phyloP scores from a whole-genome alignment of 805 yeast species.

The Pichia rugopelliculosa region DNA sequence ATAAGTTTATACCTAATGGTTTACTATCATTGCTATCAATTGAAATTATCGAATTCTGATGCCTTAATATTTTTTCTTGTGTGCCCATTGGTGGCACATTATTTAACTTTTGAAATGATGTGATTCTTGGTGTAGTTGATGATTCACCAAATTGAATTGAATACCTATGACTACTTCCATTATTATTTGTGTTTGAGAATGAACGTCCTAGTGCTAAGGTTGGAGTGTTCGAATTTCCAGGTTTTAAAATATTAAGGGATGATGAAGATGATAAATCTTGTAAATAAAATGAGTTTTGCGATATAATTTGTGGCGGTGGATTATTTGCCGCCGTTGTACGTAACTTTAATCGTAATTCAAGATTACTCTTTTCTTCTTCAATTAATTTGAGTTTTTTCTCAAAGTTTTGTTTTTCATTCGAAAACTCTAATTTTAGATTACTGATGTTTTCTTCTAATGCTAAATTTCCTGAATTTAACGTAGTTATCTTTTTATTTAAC shows the following conservation, averaged over 20 bases:
- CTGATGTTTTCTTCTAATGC: conserved; percentile 15
- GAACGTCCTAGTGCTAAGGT: conserved; percentile 14
- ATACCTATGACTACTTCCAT: conserved; percentile 15
- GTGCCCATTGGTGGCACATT: conserved; percentile 11
- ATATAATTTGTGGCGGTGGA: conserved; percentile 1
- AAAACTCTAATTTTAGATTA: conserved; percentile 23
- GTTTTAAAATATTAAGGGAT: conserved; percentile 14
- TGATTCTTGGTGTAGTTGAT: conserved; percentile 37
- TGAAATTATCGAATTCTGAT: conserved; percentile 15
- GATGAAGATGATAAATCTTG: conserved; percentile 25
- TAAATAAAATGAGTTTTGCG: conserved; percentile 20
- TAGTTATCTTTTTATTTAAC: conserved; percentile 14
- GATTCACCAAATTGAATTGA: conserved; percentile 40
- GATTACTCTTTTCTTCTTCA: conserved; percentile 23
- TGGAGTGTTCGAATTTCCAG: conserved; percentile 16
- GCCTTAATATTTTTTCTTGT: conserved; percentile 14
- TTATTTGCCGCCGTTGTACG: conserved; percentile 5
- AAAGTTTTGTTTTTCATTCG: conserved; percentile 19
- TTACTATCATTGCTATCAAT: conserved; percentile 6
- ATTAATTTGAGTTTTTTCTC: conserved; percentile 21
- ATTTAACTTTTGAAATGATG: conserved; percentile 12
- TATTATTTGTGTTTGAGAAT: conserved; percentile 9
- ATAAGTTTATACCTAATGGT: conserved; percentile 1
- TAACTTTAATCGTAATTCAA: conserved; percentile 12
- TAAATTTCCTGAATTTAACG: conserved; percentile 20